A percentile compares a stretch with the other conserved stretches of the same genome.
Evolutionary conservation across 139 green algal species (phyloP).

Genomic region (Coccomyxa sp.): DNA sequence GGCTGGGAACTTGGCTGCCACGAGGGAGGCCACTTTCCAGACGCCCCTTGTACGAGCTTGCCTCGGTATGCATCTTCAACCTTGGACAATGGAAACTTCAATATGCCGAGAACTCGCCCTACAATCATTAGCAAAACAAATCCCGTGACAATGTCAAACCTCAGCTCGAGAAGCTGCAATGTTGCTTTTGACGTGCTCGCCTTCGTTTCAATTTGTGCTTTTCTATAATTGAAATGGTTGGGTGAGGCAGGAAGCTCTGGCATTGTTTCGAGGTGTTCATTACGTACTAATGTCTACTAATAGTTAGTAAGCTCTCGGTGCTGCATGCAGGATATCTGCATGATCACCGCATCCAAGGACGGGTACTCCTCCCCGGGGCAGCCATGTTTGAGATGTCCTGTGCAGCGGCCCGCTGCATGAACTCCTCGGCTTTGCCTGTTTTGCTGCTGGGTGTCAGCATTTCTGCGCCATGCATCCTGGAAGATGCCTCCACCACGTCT

Average conservation of each 20-base stretch:
- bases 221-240: no score
- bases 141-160: no score
- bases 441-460: background rate
- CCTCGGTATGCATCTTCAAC: no score
- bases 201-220: no score
- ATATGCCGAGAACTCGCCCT: no score
- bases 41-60: background rate
- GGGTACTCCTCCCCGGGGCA: slow-evolving; percentile 16
- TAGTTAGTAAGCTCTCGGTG: background rate
- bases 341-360: slow-evolving; percentile 43
- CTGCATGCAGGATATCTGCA: slow-evolving; percentile 31
- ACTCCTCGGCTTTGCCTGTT: background rate
- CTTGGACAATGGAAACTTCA: no score
- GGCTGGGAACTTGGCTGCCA: background rate
- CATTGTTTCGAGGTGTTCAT: no score
- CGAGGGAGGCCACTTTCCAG: background rate
- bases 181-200: no score
- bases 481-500: background rate
- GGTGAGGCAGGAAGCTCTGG: no score
- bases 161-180: no score
- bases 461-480: background rate
- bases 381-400: slow-evolving; percentile 15
- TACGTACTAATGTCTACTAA: no score
- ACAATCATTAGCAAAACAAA: no score
- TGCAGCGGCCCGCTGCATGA: background rate